Evolutionary conservation across 768 basidiomycete genomes (phyloP).

Genomic region (Phaffia australis): DNA sequence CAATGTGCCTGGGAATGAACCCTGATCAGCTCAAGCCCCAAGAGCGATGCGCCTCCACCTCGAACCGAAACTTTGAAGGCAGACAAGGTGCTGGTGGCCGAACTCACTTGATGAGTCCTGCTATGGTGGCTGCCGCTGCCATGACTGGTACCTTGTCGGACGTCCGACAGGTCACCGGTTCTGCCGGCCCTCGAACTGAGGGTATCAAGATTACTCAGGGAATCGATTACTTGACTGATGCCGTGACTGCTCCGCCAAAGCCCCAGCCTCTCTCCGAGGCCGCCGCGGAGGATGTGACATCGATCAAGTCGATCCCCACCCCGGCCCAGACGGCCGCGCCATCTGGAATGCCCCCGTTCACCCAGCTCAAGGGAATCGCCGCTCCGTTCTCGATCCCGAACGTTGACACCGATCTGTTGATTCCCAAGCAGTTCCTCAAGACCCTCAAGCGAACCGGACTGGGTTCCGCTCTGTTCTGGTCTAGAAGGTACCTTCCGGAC

Average conservation of each 20-base stretch:
- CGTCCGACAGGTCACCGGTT: constrained; percentile 61
- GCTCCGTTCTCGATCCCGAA: constrained; percentile 56
- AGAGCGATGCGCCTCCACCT: constrained; percentile 76
- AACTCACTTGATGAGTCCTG: constrained; percentile 78
- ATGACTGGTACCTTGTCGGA: constrained; percentile 75
- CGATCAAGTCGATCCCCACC: constrained; percentile 10
- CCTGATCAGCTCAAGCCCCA: constrained; percentile 76
- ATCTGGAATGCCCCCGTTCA: constrained; percentile 48
- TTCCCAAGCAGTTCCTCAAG: constrained; percentile 88
- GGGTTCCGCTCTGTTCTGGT: constrained; percentile 68
- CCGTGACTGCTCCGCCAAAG: constrained; percentile 32
- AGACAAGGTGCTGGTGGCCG: constrained; percentile 76
- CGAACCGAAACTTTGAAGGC: constrained; percentile 88
- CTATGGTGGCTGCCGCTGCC: constrained; percentile 86
- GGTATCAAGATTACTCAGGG: constrained; percentile 57
- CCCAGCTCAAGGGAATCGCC: constrained; percentile 58
- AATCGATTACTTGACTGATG: constrained; percentile 65
- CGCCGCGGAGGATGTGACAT: constrained; percentile 13
- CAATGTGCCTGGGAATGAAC: constrained; percentile 95
- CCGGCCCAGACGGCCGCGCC: constrained; percentile 13
- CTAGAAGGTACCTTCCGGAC: constrained; percentile 64
- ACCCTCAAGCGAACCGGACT: constrained; percentile 82
- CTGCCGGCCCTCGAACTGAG: constrained; percentile 38
- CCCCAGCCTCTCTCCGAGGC: constrained; percentile 19
- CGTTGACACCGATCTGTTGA: constrained; percentile 88